Conservation (phyloP, 192 early-diverging fungal genomes). For the Cetraspora pellucida region DNA sequence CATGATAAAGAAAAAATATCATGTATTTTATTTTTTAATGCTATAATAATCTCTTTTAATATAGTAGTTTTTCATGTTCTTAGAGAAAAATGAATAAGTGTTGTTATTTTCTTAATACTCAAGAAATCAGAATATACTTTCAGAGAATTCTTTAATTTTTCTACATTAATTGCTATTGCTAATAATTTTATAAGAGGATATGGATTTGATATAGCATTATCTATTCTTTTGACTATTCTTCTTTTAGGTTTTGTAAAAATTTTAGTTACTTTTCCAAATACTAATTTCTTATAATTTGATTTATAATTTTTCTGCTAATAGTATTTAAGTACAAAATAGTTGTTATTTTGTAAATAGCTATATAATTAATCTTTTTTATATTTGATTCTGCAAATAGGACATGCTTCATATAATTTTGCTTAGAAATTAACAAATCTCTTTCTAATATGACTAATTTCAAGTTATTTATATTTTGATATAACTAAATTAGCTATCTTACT, state of each 20-base stretch:
- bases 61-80: neutral
- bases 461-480: too few species aligned
- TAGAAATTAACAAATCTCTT: slow-evolving; percentile 19
- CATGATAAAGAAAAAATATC: too few species aligned
- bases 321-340: slow-evolving; percentile 3
- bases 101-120: neutral
- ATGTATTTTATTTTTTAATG: slow-evolving; percentile 20
- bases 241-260: too few species aligned
- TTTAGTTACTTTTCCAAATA: slow-evolving; percentile 3
- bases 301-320: slow-evolving; percentile 19
- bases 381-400: slow-evolving; percentile 1
- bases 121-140: slow-evolving; percentile 24
- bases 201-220: too few species aligned
- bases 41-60: slow-evolving; percentile 1
- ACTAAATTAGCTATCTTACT: too few species aligned
- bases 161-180: slow-evolving; percentile 12
- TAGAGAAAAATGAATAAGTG: neutral
- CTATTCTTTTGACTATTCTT: neutral
- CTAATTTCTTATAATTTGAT: neutral
- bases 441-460: neutral
- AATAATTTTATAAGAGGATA: slow-evolving; percentile 6
- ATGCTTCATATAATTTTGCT: slow-evolving; percentile 15
- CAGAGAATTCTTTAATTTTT: neutral
- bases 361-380: slow-evolving; percentile 25
- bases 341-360: slow-evolving; percentile 1